Evolutionary conservation across 2,329 filamentous ascomycete genomes (phyloP).

Genomic region (Aspergillus sp.): DNA sequence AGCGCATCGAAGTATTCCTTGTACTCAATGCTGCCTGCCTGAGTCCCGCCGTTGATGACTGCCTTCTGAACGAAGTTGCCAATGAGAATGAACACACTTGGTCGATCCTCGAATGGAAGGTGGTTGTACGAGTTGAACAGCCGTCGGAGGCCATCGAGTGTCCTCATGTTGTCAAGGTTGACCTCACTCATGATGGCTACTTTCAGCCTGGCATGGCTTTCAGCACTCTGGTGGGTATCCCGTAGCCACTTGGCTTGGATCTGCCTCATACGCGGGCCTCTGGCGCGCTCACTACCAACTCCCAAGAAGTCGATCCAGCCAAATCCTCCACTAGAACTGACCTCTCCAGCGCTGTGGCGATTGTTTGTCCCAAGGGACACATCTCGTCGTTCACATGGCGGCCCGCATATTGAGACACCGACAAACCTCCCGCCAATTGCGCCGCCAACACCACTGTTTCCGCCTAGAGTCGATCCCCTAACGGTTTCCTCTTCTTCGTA

Average conservation of each 20-base stretch:
- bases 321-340: conserved; percentile 70
- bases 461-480: conserved; percentile 66
- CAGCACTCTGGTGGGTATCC: conserved; percentile 18
- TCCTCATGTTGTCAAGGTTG: conserved; percentile 80
- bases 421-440: conserved; percentile 90
- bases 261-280: conserved; percentile 77
- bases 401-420: conserved; percentile 85
- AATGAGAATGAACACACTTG: conserved; percentile 76
- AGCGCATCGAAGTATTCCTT: conserved; percentile 94
- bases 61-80: conserved; percentile 74
- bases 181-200: conserved; percentile 82
- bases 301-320: conserved; percentile 98
- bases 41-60: conserved; percentile 63
- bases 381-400: conserved; percentile 81
- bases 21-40: conserved; percentile 85
- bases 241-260: conserved; percentile 70
- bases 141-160: conserved; percentile 75
- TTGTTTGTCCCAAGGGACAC: conserved; percentile 72
- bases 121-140: conserved; percentile 72
- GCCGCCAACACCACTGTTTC: conserved; percentile 79
- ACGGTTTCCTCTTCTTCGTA: conserved; percentile 86
- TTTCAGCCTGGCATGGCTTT: conserved; percentile 42
- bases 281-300: conserved; percentile 81
- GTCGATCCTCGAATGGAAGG: conserved; percentile 63
- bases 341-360: conserved; percentile 32